These are phyloP conservation scores for Tuber calosporum DNA, from an alignment of 495 filamentous ascomycete genomes.

Conservation along the genomic window DNA sequence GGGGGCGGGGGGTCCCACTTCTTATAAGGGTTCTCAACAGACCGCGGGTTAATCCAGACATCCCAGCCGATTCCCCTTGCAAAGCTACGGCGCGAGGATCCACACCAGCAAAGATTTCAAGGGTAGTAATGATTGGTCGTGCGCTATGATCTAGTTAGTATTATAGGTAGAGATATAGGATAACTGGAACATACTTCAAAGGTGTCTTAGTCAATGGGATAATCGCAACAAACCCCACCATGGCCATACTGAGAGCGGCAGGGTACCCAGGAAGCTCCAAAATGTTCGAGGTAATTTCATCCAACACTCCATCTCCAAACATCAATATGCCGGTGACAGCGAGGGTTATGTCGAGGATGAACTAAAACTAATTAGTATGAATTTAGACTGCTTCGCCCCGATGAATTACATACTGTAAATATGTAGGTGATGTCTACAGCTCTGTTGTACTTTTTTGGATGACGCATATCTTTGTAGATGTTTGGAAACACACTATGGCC, in stretches of 20 bases:
- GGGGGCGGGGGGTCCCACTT: conserved; percentile 20
- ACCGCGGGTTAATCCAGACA: conserved; percentile 54
- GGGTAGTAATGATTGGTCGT: conserved; percentile 74
- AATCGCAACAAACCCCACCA: conserved; percentile 78
- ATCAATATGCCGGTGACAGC: conserved; percentile 80
- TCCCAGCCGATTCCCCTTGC: conserved; percentile 46
- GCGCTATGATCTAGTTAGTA: conserved; percentile 47
- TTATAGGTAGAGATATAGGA: conserved; percentile 1
- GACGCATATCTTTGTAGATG: conserved; percentile 96
- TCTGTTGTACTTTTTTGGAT: conserved; percentile 74
- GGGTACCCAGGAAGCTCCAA: conserved; percentile 68
- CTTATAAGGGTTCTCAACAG: conserved; percentile 57
- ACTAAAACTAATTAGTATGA: conserved; percentile 48
- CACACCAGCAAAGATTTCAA: conserved; percentile 72
- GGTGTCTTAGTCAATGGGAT: conserved; percentile 94
- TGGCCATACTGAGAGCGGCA: conserved; percentile 60
- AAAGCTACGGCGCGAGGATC: conserved; percentile 51
- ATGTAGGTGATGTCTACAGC: conserved; percentile 73
- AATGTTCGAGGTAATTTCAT: conserved; percentile 88
- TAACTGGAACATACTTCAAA: conserved; percentile 56
- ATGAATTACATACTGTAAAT: conserved; percentile 65
- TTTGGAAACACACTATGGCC: conserved; percentile 94
- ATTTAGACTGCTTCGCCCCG: background rate
- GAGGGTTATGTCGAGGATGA: conserved; percentile 68
- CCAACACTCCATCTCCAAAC: conserved; percentile 78